A percentile compares a stretch with the other conserved stretches of the same genome.
Evolutionary conservation across 2,329 filamentous ascomycete species (phyloP).

Genomic region (Claviceps purpurea): DNA sequence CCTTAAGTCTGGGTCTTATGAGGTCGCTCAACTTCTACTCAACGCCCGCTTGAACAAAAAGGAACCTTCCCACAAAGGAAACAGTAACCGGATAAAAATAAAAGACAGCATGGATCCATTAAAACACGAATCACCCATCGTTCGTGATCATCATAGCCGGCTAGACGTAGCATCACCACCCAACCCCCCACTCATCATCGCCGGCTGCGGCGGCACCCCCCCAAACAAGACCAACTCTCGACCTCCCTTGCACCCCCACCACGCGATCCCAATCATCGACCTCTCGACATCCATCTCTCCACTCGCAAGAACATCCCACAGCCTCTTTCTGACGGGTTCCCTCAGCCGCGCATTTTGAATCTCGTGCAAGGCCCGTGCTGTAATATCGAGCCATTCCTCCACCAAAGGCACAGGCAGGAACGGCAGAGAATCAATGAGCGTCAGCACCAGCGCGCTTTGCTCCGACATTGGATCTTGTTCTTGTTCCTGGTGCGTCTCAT

Average conservation of each 20-base stretch:
- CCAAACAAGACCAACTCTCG: slow-evolving; percentile 33
- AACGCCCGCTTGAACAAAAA: too few relatives aligned
- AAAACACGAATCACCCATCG: too few relatives aligned
- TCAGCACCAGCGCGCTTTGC: slow-evolving; percentile 62
- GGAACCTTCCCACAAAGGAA: not conserved
- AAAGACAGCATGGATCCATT: too few relatives aligned
- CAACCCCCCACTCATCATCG: slow-evolving; percentile 45
- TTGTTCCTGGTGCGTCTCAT: slow-evolving; percentile 10
- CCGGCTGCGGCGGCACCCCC: slow-evolving; percentile 9
- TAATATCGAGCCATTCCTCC: slow-evolving; percentile 67
- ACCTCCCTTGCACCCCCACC: slow-evolving; percentile 60
- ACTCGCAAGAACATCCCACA: slow-evolving; percentile 66
- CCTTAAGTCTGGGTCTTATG: too few relatives aligned
- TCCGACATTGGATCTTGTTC: slow-evolving; percentile 46
- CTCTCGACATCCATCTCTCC: slow-evolving; percentile 85
- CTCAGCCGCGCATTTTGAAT: slow-evolving; percentile 50
- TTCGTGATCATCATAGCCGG: slow-evolving; percentile 18
- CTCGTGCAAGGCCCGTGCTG: slow-evolving; percentile 52
- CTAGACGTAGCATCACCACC: slow-evolving; percentile 18
- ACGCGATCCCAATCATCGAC: slow-evolving; percentile 63
- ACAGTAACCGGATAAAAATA: not conserved
- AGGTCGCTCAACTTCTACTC: too few relatives aligned
- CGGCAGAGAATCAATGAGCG: slow-evolving; percentile 67
- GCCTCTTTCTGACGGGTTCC: slow-evolving; percentile 51
- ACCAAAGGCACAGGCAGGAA: slow-evolving; percentile 56